phyloP scores from a whole-genome alignment of 352 stramenopile genomes.

The Phytophthora europaea region DNA sequence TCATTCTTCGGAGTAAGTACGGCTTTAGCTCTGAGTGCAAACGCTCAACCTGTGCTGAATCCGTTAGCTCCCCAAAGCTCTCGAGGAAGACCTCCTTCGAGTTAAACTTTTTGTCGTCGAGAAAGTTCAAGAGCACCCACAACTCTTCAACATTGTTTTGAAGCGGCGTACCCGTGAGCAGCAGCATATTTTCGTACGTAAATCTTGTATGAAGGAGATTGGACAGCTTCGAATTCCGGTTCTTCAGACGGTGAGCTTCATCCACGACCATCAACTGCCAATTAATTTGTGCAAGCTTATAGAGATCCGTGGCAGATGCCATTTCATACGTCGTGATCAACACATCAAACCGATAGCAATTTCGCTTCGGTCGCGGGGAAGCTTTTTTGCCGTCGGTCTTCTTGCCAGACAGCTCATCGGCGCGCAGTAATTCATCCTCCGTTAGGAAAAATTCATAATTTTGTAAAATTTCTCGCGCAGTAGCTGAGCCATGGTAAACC shows the following conservation, averaged over 20 bases:
- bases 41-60: constrained; percentile 88
- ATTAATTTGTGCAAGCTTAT: constrained; percentile 92
- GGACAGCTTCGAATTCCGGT: constrained; percentile 97
- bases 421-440: constrained; percentile 52
- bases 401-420: constrained; percentile 42
- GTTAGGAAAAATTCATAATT: constrained; percentile 96
- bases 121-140: constrained; percentile 99
- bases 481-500: constrained; percentile 97
- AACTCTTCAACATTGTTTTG: constrained; percentile 95
- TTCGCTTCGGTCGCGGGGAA: constrained; percentile 47
- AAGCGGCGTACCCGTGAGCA: constrained; percentile 93
- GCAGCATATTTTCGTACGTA: constrained; percentile 85
- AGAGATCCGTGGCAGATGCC: constrained; percentile 94
- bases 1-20: constrained; percentile 89
- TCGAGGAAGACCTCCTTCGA: constrained; percentile 95
- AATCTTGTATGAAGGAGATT: constrained; percentile 84
- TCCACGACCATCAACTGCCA: constrained; percentile 99
- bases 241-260: constrained; percentile 99
- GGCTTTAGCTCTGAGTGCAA: constrained; percentile 89
- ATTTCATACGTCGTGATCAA: constrained; percentile 99
- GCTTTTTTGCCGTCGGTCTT: constrained; percentile 35
- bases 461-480: constrained; percentile 92
- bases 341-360: constrained; percentile 97
- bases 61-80: constrained; percentile 95
- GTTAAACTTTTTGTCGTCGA: constrained; percentile 95